These are phyloP conservation scores for Papiliotrema terrestris DNA, from an alignment of 1,284 basidiomycete genomes.

Conservation along the genomic window DNA sequence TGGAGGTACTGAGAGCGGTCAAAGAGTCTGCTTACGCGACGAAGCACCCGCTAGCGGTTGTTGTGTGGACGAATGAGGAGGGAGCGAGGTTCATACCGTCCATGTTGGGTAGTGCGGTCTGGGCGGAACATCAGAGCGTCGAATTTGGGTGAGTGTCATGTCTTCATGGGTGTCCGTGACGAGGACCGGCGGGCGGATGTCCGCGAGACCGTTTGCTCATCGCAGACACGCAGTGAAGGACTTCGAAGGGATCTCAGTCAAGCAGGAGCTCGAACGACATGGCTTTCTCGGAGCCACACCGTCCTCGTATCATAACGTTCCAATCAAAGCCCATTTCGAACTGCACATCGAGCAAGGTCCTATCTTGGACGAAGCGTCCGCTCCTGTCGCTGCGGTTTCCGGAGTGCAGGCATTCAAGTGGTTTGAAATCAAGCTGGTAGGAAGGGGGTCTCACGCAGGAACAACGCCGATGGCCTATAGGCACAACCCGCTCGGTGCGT, in stretches of 20 bases:
- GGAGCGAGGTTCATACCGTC: conserved; percentile 30
- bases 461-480: conserved; percentile 26
- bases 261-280: conserved; percentile 19
- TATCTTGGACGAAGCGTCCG: conserved; percentile 19
- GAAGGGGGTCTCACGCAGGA: conserved; percentile 28
- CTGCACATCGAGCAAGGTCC: conserved; percentile 39
- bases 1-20: conserved; percentile 21
- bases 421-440: conserved; percentile 25
- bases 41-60: conserved; percentile 17
- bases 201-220: background rate
- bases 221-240: conserved; percentile 10
- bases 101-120: conserved; percentile 34
- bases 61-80: conserved; percentile 34
- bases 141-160: conserved; percentile 12
- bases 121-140: conserved; percentile 17
- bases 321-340: conserved; percentile 35
- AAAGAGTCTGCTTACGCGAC: conserved; percentile 13
- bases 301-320: conserved; percentile 10
- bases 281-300: conserved; percentile 20
- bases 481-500: conserved; percentile 17
- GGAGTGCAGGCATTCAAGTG: conserved; percentile 30
- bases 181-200: no score
- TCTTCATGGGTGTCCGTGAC: background rate
- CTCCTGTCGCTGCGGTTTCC: conserved; percentile 19
- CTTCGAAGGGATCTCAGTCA: conserved; percentile 5